Evolutionary conservation across 805 yeast species (phyloP), one percentile per base, ranked within the genome.

Genomic region (Metschnikowia hibisci): DNA sequence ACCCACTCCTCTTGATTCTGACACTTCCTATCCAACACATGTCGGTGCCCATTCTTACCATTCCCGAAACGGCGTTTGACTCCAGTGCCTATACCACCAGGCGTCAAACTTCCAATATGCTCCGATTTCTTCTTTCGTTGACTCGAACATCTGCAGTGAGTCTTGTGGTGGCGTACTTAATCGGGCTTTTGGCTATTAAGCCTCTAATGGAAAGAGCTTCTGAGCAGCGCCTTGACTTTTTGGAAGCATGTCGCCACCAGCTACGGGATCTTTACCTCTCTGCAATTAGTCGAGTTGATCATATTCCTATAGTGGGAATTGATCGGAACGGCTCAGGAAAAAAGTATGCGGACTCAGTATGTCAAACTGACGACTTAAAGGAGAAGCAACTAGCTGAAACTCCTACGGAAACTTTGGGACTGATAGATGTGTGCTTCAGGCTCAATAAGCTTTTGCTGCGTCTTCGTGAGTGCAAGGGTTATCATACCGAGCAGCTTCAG

Each of bases 21-120:
- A 16, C 16, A 18, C 35, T 32, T 16, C 33, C 11, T 31, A 8
- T 12, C 33, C 33, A 32, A 14, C 20, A 16, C 14, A 46, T 50
- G 54, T 48, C 56, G 32, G 61, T 69, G 9, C 72, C 71, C 1
- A 48, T 60, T 18, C 54, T 69, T 23, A 66, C 74, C 3, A 66
- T 70, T 1, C 73, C 75, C 3, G 75, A 70, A 43, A 38, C 67
- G 2, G 66, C 74, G 0, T 70, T 60, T 47, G 69, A 70, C 41
- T 58, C 67, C 3, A 49, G 52, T 13, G 47, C 54, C 5, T 66
- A 60, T 39, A 35, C 48, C 13, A 41, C 51, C 5, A 35, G 53
- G 1, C 50, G 55, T 10, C 46, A 57, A 9, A 47, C 47, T 29
- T 61, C 70, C 11, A 50, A 51, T n/a, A 33, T 62, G 11, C 46